Percentiles rank a stretch among this genome's conserved stretches.
Conservation (phyloP, 768 basidiomycete genomes). For the Kwoniella sp. region DNA sequence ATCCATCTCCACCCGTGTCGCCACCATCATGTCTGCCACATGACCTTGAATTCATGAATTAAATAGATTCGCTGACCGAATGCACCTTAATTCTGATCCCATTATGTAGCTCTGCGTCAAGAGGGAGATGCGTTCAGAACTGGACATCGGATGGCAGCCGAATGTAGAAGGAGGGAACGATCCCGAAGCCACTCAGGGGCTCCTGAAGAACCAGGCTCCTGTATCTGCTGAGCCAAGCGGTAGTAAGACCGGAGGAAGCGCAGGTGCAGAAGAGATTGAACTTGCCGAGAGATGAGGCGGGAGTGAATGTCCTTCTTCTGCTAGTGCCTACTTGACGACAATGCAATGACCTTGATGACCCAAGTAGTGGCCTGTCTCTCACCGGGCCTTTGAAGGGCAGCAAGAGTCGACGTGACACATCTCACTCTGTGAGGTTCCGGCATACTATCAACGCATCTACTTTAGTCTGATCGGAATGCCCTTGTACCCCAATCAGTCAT, state of each 20-base stretch:
- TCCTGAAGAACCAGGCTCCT: constrained; percentile 12
- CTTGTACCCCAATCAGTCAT: too few species aligned
- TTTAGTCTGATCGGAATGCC: too few species aligned
- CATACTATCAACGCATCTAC: too few species aligned
- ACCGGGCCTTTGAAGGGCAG: too few species aligned
- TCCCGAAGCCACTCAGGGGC: neutral
- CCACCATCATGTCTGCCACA: too few species aligned
- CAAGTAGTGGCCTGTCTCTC: too few species aligned
- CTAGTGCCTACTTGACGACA: neutral
- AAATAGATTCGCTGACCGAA: too few species aligned
- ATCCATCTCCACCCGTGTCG: neutral
- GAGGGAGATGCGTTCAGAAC: constrained; percentile 29
- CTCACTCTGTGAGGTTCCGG: too few species aligned
- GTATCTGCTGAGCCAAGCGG: constrained; percentile 1
- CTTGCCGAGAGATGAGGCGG: constrained; percentile 1
- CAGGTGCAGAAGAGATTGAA: constrained; percentile 1
- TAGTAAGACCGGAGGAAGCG: constrained; percentile 4
- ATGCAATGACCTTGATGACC: neutral
- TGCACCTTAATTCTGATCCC: neutral
- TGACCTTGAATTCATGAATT: too few species aligned
- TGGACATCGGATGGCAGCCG: constrained; percentile 29
- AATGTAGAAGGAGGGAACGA: constrained; percentile 17
- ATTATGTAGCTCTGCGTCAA: constrained; percentile 28
- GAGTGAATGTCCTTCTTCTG: neutral
- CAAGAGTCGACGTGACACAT: too few species aligned